Conservation (phyloP, 345 rosid species). For the Iberis pinnata region DNA sequence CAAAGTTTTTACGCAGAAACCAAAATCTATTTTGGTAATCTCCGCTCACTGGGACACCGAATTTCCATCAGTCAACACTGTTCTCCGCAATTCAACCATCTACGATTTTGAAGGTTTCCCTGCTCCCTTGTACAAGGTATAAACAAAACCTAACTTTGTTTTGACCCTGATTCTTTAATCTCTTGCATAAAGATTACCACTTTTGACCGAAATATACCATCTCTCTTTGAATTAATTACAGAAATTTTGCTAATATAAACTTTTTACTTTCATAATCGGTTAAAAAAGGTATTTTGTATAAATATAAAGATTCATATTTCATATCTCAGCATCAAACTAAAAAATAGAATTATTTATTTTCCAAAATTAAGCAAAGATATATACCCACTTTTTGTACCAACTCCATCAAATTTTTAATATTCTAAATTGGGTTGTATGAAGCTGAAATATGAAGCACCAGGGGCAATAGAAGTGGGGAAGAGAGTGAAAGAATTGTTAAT, state of each 20-base stretch:
- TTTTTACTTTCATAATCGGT: too few relatives aligned
- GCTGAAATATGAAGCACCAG: constrained; percentile 86
- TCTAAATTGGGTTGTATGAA: constrained; percentile 15
- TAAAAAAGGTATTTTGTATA: too few relatives aligned
- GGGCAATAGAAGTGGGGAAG: constrained; percentile 72
- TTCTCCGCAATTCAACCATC: constrained; percentile 52
- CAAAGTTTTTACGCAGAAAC: constrained; percentile 34
- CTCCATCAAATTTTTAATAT: not conserved
- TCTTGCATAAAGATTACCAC: not conserved
- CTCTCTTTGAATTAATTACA: too few relatives aligned
- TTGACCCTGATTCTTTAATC: not conserved
- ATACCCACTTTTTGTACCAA: too few relatives aligned
- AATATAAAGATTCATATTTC: too few relatives aligned
- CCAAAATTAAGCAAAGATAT: too few relatives aligned
- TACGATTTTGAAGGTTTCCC: constrained; percentile 82
- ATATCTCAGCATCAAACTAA: too few relatives aligned
- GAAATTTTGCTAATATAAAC: too few relatives aligned
- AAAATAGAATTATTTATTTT: too few relatives aligned
- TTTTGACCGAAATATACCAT: too few relatives aligned
- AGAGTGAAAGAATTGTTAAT: constrained; percentile 65
- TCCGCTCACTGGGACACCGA: constrained; percentile 92
- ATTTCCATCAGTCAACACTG: constrained; percentile 55
- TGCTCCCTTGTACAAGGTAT: constrained; percentile 64
- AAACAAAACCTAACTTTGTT: not conserved
- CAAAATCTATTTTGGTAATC: constrained; percentile 62